Conservation (phyloP, 2,329 filamentous ascomycete genomes). For the Macrophomina tecta region DNA sequence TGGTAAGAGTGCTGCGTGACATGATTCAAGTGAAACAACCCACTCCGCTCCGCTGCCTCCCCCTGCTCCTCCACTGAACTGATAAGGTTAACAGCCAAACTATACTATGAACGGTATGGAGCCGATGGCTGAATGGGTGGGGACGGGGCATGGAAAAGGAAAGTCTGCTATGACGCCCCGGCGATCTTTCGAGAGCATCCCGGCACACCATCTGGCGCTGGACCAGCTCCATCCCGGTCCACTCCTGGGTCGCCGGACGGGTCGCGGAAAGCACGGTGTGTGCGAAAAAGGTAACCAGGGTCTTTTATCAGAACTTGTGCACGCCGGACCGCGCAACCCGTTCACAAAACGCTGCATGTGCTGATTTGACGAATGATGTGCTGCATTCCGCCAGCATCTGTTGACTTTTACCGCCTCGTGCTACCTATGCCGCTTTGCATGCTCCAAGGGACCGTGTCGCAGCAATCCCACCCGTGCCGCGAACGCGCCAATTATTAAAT, state of each 20-base stretch:
- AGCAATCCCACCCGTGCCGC: conserved; percentile 12
- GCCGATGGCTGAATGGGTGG: conserved; percentile 6
- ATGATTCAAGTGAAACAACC: conserved; percentile 22
- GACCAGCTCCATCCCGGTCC: conserved; percentile 6
- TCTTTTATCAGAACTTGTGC: conserved; percentile 9
- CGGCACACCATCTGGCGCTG: conserved; percentile 1
- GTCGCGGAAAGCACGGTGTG: conserved; percentile 14
- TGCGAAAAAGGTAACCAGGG: conserved; percentile 10
- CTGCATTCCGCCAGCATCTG: conserved; percentile 1
- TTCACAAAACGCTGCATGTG: background rate
- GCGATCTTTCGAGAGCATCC: conserved; percentile 2
- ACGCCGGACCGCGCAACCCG: background rate
- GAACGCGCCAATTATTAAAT: background rate
- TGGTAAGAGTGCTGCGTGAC: conserved; percentile 8
- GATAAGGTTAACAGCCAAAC: conserved; percentile 21
- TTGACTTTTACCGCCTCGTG: background rate
- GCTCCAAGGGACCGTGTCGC: conserved; percentile 5
- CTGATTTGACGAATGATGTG: background rate
- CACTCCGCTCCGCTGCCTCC: conserved; percentile 13
- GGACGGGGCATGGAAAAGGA: conserved; percentile 16
- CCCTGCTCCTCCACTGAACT: conserved; percentile 22
- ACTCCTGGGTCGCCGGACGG: background rate
- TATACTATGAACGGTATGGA: conserved; percentile 9
- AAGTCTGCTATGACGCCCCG: conserved; percentile 12
- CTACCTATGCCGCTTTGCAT: background rate